phyloP scores from a whole-genome alignment of 768 basidiomycete species.

The Crassisporium funariophilum region DNA sequence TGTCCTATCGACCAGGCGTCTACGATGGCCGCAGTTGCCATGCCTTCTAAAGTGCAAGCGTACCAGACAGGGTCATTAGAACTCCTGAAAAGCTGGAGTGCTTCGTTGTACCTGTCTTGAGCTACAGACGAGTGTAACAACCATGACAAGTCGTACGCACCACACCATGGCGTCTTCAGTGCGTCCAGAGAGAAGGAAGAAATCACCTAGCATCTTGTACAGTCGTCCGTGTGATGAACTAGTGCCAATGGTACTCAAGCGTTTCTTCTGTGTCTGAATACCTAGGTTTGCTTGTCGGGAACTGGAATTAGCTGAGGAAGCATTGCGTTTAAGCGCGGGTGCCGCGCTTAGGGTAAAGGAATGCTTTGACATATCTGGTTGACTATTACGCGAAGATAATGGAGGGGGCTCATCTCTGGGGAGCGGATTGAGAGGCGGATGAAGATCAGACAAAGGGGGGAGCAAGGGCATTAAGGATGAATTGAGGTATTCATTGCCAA shows the following conservation, averaged over 20 bases:
- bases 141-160: constrained; percentile 41
- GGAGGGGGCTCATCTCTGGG: constrained; percentile 46
- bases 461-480: constrained; percentile 63
- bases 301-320: constrained; percentile 45
- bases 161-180: constrained; percentile 80
- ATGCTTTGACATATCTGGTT: constrained; percentile 53
- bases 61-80: constrained; percentile 86
- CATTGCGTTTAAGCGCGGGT: constrained; percentile 52
- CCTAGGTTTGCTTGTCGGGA: constrained; percentile 57
- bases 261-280: constrained; percentile 55
- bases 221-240: constrained; percentile 83
- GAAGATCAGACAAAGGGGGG: constrained; percentile 63
- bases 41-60: constrained; percentile 83
- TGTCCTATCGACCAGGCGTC: constrained; percentile 84
- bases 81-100: constrained; percentile 72
- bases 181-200: constrained; percentile 87
- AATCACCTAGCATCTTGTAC: constrained; percentile 86
- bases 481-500: constrained; percentile 86
- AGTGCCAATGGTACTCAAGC: constrained; percentile 62
- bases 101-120: constrained; percentile 78
- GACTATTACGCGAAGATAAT: constrained; percentile 52
- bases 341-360: constrained; percentile 39
- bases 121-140: constrained; percentile 11
- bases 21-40: constrained; percentile 76
- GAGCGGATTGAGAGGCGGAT: constrained; percentile 52